Base-by-base conservation (phyloP, 164 flowering plant species). In the Magnolia kwangsiensis region DNA sequence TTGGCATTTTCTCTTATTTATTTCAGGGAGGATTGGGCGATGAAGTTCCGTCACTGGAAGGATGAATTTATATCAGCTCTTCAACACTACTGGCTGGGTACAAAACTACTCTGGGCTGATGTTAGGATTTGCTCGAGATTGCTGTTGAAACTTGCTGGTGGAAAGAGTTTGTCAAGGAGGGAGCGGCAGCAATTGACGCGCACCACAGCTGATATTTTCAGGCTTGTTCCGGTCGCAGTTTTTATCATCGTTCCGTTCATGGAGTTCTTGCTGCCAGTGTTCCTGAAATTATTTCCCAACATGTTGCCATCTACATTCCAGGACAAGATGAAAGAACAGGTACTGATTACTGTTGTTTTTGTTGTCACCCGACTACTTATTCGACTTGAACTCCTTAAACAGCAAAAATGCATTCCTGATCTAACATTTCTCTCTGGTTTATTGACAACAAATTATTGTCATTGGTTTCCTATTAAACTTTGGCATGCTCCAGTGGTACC, bases 291-390 rank as follows among this genome's bases (percentile, higher is more conserved):
- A 76, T 95, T 95, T 72, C 98, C 98, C 64, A 95, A 92, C 87
- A 93, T 95, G 98, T 78, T 95, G 83, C 98, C 98, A 29, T 95
- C 98, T 64, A 93, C 98, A 19, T 95, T 93, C 82, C 96, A 95
- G 84, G 96, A 95, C 88, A 93, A 90, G 86, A 91, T 93, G 97
- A 91, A 95, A 80, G 95, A 95, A 79, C 88, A 95, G 97, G 98
- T 92, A 55, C 27, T 20, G 27, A n/a, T 77, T 69, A n/a, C 66
- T 31, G 67, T 74, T 7, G 20, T 49, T 74, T 37, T 37, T 37
- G 45, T 37, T 37, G 45, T 37, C 6, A 37, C 45, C 45, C 45
- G 45, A 37, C 45, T 55, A 16, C 61, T 55, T 55, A 50, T 64
- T 73, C 37, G 51, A 20, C 20, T 73, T 18, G 8, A 29, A 73